phyloP scores from a whole-genome alignment of 2,329 filamentous ascomycete genomes.

The Fonsecaea pedrosoi region DNA sequence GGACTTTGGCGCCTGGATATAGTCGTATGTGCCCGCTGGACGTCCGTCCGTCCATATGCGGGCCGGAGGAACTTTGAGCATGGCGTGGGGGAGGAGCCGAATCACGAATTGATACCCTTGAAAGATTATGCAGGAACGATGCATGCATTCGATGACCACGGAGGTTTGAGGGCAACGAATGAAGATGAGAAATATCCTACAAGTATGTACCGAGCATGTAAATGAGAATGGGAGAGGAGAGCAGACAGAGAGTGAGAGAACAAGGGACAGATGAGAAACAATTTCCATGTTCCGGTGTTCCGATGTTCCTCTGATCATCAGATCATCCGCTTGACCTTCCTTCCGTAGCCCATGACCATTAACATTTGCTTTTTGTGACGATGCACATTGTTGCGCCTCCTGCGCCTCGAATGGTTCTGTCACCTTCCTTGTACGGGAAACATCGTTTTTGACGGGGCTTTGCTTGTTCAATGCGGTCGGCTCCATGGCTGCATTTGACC shows the following conservation, averaged over 20 bases:
- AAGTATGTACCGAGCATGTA: too few species aligned
- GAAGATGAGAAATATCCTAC: too few species aligned
- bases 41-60: background rate
- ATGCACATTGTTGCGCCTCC: background rate
- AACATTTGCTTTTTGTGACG: background rate
- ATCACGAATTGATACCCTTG: slow-evolving; percentile 6
- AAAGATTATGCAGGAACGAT: too few species aligned
- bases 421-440: background rate
- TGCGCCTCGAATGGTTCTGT: background rate
- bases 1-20: background rate
- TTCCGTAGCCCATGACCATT: background rate
- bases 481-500: slow-evolving; percentile 20
- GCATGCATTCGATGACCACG: background rate
- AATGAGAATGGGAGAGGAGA: background rate
- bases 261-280: too few species aligned
- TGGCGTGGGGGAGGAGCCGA: background rate
- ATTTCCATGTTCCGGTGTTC: background rate
- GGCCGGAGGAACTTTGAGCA: background rate
- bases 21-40: background rate
- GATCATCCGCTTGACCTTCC: background rate
- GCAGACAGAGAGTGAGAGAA: background rate
- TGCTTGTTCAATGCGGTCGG: slow-evolving; percentile 30
- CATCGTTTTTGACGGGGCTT: background rate
- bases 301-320: too few species aligned
- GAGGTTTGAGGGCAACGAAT: too few species aligned